Percentiles rank a stretch among this genome's conserved stretches.
Evolutionary conservation across 2,329 filamentous ascomycete genomes (phyloP).

Genomic region (Seiridium cupressi): DNA sequence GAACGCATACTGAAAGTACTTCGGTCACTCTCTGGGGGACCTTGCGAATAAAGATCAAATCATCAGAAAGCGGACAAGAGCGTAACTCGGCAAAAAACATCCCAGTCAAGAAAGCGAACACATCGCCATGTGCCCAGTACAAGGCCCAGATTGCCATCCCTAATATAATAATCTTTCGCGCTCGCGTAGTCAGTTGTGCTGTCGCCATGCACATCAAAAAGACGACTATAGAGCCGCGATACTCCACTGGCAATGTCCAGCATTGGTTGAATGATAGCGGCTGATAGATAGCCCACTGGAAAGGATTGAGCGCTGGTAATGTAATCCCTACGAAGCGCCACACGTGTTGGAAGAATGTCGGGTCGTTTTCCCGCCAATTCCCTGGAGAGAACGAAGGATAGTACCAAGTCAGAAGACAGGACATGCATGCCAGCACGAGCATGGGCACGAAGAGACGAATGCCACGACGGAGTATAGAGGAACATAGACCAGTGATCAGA

Average conservation of each 20-base stretch:
- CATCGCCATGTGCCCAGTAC: background rate
- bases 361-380: background rate
- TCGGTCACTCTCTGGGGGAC: background rate
- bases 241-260: slow-evolving; percentile 1
- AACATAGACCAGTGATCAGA: background rate
- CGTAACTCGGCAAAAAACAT: slow-evolving; percentile 2
- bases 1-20: background rate
- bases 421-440: background rate
- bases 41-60: background rate
- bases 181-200: background rate
- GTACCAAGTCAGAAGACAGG: background rate
- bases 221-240: slow-evolving; percentile 1
- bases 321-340: background rate
- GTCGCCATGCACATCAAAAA: background rate
- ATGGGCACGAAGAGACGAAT: background rate
- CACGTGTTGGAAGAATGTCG: background rate
- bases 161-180: background rate
- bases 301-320: background rate
- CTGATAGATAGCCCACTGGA: background rate
- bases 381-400: background rate
- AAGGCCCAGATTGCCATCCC: background rate
- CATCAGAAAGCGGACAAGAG: background rate
- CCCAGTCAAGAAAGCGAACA: background rate
- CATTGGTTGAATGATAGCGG: background rate
- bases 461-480: background rate